Evolutionary conservation across 2,329 filamentous ascomycete genomes (phyloP).

Genomic region (Pseudocercospora fuligena): DNA sequence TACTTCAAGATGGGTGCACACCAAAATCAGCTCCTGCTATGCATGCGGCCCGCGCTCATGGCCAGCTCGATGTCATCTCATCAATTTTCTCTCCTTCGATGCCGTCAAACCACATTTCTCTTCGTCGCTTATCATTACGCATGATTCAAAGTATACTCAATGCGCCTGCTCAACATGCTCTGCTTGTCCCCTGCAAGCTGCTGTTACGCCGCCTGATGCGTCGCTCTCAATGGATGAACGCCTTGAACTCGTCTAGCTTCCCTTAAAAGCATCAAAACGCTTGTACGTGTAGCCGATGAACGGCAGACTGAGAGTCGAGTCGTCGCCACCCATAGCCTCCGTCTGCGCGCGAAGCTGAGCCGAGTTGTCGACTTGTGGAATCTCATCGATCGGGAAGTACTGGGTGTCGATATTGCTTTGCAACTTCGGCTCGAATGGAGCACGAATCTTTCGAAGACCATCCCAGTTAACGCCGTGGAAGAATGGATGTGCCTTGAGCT

Average conservation of each 20-base stretch:
- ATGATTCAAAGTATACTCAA: constrained; percentile 13
- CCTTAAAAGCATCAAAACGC: constrained; percentile 76
- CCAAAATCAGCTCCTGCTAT: constrained; percentile 10
- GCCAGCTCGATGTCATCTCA: background rate
- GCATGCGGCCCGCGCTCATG: constrained; percentile 12
- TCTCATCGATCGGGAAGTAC: constrained; percentile 98
- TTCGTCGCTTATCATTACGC: constrained; percentile 21
- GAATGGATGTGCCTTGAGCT: constrained; percentile 93
- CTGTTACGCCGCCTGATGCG: constrained; percentile 8
- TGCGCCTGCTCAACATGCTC: constrained; percentile 14
- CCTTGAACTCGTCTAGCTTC: constrained; percentile 29
- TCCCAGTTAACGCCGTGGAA: constrained; percentile 98
- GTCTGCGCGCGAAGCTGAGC: constrained; percentile 85
- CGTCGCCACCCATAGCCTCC: constrained; percentile 73
- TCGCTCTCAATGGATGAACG: background rate
- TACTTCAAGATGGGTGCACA: background rate
- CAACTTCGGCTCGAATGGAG: constrained; percentile 93
- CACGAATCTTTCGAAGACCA: constrained; percentile 86
- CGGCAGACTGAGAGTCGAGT: constrained; percentile 92
- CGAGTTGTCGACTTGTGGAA: constrained; percentile 93
- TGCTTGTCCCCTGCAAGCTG: constrained; percentile 7
- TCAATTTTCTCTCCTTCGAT: constrained; percentile 2
- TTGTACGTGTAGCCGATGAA: constrained; percentile 99
- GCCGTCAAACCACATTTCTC: constrained; percentile 1
- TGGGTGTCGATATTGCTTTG: constrained; percentile 94